Evolutionary conservation across 2,329 filamentous ascomycete genomes (phyloP).

Genomic region (Fonsecaea monophora): DNA sequence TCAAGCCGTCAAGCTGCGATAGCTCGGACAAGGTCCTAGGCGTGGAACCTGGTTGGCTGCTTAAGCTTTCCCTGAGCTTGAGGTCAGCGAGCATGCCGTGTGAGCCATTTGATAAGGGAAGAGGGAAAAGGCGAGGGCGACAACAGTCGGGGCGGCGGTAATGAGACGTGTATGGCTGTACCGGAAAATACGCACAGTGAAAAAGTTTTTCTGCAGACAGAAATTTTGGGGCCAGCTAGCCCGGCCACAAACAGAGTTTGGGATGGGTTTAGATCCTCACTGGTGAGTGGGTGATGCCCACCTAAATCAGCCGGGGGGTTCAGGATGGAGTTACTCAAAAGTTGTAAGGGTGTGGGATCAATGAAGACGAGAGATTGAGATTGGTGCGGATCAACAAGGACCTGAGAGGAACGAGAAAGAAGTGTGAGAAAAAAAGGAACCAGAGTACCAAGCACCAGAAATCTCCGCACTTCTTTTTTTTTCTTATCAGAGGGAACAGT

Average conservation of each 20-base stretch:
- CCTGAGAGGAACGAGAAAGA: slow-evolving; percentile 8
- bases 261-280: slow-evolving; percentile 17
- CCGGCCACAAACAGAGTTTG: slow-evolving; percentile 1
- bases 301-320: slow-evolving; percentile 21
- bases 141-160: slow-evolving; percentile 23
- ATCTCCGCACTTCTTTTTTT: slow-evolving; percentile 1
- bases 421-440: slow-evolving; percentile 12
- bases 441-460: not conserved
- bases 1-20: slow-evolving; percentile 42
- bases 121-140: slow-evolving; percentile 14
- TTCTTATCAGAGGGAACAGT: not conserved
- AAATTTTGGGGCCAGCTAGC: slow-evolving; percentile 3
- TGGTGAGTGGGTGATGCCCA: slow-evolving; percentile 23
- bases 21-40: slow-evolving; percentile 39
- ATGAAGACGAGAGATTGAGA: slow-evolving; percentile 13
- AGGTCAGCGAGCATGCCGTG: slow-evolving; percentile 41
- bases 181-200: slow-evolving; percentile 28
- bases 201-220: slow-evolving; percentile 27
- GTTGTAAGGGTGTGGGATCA: slow-evolving; percentile 19
- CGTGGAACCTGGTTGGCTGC: slow-evolving; percentile 40
- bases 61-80: slow-evolving; percentile 42
- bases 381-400: slow-evolving; percentile 14
- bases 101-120: slow-evolving; percentile 41
- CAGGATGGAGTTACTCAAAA: slow-evolving; percentile 31
- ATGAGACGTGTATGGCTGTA: slow-evolving; percentile 28